Base-by-base conservation (phyloP, 495 filamentous ascomycete genomes). In the Podospora appendiculata region DNA sequence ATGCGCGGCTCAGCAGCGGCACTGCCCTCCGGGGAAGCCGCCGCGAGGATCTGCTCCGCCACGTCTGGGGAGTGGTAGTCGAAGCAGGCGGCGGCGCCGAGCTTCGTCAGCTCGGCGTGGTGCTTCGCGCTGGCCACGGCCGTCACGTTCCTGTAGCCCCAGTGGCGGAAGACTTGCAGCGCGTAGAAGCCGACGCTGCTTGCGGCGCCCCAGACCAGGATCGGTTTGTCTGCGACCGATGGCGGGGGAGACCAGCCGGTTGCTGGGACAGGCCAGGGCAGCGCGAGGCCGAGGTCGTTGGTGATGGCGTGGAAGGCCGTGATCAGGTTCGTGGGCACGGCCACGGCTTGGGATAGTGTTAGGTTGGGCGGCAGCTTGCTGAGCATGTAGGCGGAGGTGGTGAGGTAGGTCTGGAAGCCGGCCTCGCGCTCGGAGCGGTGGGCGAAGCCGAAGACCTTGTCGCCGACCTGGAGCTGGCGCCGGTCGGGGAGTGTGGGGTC, bases 181-280 rank as follows among this genome's bases (percentile, higher is more conserved):
- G 66, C 62, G 44, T 70, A 75, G 41, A 73, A 63, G 5, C 79
- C 79, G 9, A 79, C 77, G 9, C 72, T 73, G 8, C 72, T 76
- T 6, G 71, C 63, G 1, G 72, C 79, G 9, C 79, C 79, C 77
- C 79, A 81, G 39, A 83, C 66, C 32, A 82, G 54, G 33, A 83
- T 70, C 1, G 59, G 51, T 9, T 54, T 50, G 6, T 70, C 43
- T 0, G 54, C 62, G 32, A 66, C 44, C 0, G 53, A 38, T n/a
- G 69, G 66, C 14, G 52, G 42, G 39, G 65, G 69, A 4, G 51
- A 53, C 25, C 25, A 25, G 25, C 25, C 25, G 2, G 25, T 25
- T 16, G 54, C 51, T 4, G 73, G 70, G 19, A 64, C 62, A 1
- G 74, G 74, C 76, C 76, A 80, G 2, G 74, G 75, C 3, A 73